Evolutionary conservation across 305 asterid species (phyloP), one percentile per base, ranked within the genome.

Genomic region (Salvia sclarea): DNA sequence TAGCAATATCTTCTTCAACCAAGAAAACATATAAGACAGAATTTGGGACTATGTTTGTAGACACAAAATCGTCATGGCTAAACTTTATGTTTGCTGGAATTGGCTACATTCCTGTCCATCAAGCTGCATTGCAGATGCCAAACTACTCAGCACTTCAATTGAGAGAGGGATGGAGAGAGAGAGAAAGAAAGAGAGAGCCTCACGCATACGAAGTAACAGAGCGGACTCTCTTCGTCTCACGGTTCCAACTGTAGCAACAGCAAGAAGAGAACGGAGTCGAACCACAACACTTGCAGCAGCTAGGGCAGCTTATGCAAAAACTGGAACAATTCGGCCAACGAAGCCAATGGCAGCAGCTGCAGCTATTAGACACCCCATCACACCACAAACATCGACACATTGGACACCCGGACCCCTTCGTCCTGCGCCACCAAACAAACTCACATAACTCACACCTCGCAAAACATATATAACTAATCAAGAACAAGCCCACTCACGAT

Each of bases 371-470:
- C 54, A 30, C 11, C 45, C 33, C 10, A 41, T 11, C 8, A 21
- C 65, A 56, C 11, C 33, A 45, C 49, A 5, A 55, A 17, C 35
- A 28, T 55, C 24, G 13, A 41, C 73, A 41, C n/a, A 30, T 7
- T 30, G 57, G 56, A 28, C 55, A 11, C 0, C 47, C 25, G 0
- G 24, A 1, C 59, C 9, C 20, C 2, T 18, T 31, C 8, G 1
- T 30, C 45, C 73, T 68, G 73, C 10, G 18, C 25, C 73, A 44
- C 25, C 25, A 14, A 45, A 49, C 25, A 24, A 22, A 16, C 47
- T 13, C 41, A 18, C 0, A 38, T 38, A 38, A 37, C 5, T 53
- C 54, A 52, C 17, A 22, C 20, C 33, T 35, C 0, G n/a, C 13
- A 24, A 24, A 14, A 6, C 8, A 11, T 5, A 10, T 1, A 10